phyloP scores from a whole-genome alignment of 257 asterid species.

The Lithospermum erythrorhizon region DNA sequence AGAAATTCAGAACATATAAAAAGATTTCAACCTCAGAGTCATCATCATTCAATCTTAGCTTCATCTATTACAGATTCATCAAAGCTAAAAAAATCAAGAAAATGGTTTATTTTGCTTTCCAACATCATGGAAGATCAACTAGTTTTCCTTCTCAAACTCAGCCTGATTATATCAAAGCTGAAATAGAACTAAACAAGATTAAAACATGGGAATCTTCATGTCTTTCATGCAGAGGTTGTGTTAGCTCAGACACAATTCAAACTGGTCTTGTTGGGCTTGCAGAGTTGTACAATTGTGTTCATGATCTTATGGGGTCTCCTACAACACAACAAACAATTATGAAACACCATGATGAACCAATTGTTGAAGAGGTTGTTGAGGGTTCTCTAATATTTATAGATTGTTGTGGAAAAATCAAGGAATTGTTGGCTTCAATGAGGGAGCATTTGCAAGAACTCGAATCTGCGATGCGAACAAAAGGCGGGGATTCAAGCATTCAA shows the following conservation, averaged over 20 bases:
- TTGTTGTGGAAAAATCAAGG: constrained; percentile 28
- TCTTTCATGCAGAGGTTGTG: not conserved
- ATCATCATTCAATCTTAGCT: constrained; percentile 1
- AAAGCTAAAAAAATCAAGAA: not conserved
- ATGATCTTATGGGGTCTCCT: constrained; percentile 20
- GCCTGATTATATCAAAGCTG: constrained; percentile 12
- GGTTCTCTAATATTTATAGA: constrained; percentile 29
- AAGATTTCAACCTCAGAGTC: not conserved
- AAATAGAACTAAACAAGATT: constrained; percentile 17
- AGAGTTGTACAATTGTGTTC: constrained; percentile 31
- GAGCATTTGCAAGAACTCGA: constrained; percentile 37
- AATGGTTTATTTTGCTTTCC: constrained; percentile 20
- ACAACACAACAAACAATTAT: constrained; percentile 9
- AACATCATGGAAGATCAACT: constrained; percentile 23
- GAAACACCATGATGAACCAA: constrained; percentile 8
- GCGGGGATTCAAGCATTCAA: constrained; percentile 23
- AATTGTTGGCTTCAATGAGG: constrained; percentile 29
- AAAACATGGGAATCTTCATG: constrained; percentile 12
- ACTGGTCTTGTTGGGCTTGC: constrained; percentile 26
- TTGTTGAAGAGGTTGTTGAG: constrained; percentile 29
- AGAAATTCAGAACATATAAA: not conserved
- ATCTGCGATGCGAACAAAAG: constrained; percentile 43
- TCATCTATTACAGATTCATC: not conserved
- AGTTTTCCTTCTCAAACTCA: constrained; percentile 32
- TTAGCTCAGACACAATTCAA: constrained; percentile 20